A percentile compares a stretch with the other conserved stretches of the same genome.
These are phyloP conservation scores for Apophysomyces trapeziformis DNA, from an alignment of 371 early-diverging fungal species.

Conservation along the genomic window DNA sequence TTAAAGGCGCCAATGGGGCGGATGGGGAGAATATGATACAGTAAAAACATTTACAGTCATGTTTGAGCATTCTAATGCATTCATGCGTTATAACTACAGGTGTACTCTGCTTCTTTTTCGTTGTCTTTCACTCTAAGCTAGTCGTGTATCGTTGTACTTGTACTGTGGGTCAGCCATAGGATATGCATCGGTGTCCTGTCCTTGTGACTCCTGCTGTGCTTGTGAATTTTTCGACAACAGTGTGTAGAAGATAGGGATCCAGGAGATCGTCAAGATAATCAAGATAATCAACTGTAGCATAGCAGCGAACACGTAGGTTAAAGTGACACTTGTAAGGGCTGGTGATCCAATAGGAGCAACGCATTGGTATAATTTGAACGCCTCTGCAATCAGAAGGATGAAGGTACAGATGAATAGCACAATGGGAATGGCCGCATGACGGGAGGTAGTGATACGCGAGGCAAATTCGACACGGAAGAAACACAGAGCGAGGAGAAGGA, in stretches of 20 bases:
- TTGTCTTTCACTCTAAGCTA: too few species aligned
- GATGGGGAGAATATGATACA: too few species aligned
- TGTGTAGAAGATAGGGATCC: slow-evolving; percentile 16
- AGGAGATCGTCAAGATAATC: slow-evolving; percentile 15
- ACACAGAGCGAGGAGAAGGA: slow-evolving; percentile 1
- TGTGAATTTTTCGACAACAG: not conserved
- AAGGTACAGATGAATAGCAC: not conserved
- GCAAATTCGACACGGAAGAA: not conserved
- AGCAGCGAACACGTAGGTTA: slow-evolving; percentile 15
- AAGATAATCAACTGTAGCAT: slow-evolving; percentile 13
- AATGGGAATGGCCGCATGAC: slow-evolving; percentile 1
- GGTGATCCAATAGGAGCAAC: slow-evolving; percentile 9
- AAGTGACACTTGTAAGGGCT: slow-evolving; percentile 4
- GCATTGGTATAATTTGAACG: slow-evolving; percentile 13
- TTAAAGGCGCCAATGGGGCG: too few species aligned
- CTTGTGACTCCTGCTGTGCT: not conserved
- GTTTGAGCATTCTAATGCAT: too few species aligned
- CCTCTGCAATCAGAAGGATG: slow-evolving; percentile 9
- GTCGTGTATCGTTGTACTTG: too few species aligned
- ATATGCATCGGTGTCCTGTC: too few species aligned
- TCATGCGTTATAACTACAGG: too few species aligned
- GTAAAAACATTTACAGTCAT: too few species aligned
- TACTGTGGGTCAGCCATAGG: too few species aligned
- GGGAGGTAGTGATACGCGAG: not conserved
- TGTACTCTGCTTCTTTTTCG: too few species aligned